Conservation (phyloP, 2,329 filamentous ascomycete species). For the Endocalyx cinctus region DNA sequence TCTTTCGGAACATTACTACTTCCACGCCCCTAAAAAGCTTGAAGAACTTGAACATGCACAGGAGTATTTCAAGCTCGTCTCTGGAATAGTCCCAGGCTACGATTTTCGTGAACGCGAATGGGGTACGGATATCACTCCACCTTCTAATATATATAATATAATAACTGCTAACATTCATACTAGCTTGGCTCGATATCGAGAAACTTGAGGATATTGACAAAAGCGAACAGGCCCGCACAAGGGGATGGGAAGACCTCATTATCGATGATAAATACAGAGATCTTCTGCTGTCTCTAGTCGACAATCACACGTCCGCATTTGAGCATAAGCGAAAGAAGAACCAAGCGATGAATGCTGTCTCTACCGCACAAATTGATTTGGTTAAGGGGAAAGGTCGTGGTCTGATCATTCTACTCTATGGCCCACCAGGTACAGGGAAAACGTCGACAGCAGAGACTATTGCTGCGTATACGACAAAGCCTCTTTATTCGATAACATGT, state of each 20-base stretch:
- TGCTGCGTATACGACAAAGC: conserved; percentile 6
- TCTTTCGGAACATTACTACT: background rate
- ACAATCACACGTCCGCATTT: background rate
- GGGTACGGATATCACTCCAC: conserved; percentile 1
- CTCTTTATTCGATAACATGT: conserved; percentile 7
- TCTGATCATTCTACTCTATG: conserved; percentile 8
- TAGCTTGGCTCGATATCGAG: conserved; percentile 1
- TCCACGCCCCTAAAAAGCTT: background rate
- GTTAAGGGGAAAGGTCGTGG: conserved; percentile 6
- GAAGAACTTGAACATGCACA: background rate
- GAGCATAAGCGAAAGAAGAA: background rate
- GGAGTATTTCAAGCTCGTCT: background rate
- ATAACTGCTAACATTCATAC: background rate
- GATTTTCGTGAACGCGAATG: conserved; percentile 1
- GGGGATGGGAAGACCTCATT: conserved; percentile 3
- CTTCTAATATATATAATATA: background rate
- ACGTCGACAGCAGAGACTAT: conserved; percentile 8
- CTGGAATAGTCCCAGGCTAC: background rate
- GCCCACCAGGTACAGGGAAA: conserved; percentile 7
- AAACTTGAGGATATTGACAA: conserved; percentile 2
- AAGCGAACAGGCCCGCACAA: conserved; percentile 1
- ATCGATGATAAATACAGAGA: conserved; percentile 1
- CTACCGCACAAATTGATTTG: conserved; percentile 2
- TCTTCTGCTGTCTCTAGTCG: conserved; percentile 1
- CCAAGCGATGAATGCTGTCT: background rate